Base-by-base conservation (phyloP, 2,329 filamentous ascomycete genomes). In the Macrophomina phaseolina region DNA sequence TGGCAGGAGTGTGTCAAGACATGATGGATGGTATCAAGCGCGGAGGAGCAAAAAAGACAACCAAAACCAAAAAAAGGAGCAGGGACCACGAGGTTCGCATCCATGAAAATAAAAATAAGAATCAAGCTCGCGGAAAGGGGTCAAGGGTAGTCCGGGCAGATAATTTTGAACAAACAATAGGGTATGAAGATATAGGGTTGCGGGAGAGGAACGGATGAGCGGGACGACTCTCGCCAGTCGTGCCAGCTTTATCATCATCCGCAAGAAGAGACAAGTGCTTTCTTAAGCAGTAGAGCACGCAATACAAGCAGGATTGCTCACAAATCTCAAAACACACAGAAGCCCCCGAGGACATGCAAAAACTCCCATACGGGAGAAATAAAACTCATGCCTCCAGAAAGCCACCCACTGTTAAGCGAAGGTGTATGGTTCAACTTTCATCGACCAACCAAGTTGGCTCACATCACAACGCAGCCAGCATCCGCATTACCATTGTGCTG, bases 401-500 rank as follows among this genome's bases (percentile, higher is more conserved):
- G 53, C 64, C 64, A 62, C 58, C 58, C 42, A 49, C 64, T 65
- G 49, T 56, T 30, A 36, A 48, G 52, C 51, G 63, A 65, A 65
- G 32, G 51, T 65, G 51, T 48, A 56, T 12, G 18, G 30, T 46
- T 16, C 64, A 28, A 60, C 64, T 60, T 49, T 52, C 23, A 38
- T 49, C 42, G 32, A 49, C n/a, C 32, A 16, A 49, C 5, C 18
- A n/a, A 18, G 16, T 28, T 51, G 42, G 42, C 32, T 68, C 38
- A 70, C 66, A 68, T 67, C 32, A 70, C 65, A 12, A 64, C 34
- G 64, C 64, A 66, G 32, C 58, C 66, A n/a, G 53, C 53, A 30
- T 67, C 52, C 36, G 65, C 28, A 56, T 64, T 49, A 42, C 67
- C 67, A 16, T 65, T 46, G 8, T 51, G 45, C n/a, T 51, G 67